Evolutionary conservation across 1,139 yeast genomes (phyloP).

Genomic region (Entelexis sorbosivorans): DNA sequence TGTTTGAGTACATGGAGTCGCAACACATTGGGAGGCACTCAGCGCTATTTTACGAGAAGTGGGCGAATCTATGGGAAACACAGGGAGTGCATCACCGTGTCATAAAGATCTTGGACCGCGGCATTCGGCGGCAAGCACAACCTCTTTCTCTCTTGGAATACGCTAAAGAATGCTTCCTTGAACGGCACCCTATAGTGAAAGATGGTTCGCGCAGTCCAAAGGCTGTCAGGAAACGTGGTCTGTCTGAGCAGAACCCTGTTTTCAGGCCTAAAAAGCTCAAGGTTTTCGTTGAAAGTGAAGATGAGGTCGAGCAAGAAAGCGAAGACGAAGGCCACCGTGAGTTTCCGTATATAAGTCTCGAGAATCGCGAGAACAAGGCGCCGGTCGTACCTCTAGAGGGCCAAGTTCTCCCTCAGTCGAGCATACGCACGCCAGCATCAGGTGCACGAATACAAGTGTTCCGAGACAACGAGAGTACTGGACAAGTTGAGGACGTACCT

Average conservation of each 20-base stretch:
- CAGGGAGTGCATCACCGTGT: constrained; percentile 49
- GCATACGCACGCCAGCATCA: neutral
- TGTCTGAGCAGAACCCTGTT: neutral
- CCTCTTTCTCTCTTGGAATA: constrained; percentile 47
- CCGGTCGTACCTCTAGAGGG: neutral
- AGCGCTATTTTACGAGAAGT: constrained; percentile 70
- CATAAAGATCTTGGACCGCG: constrained; percentile 48
- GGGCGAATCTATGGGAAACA: constrained; percentile 55
- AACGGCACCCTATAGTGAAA: neutral
- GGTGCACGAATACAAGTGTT: neutral
- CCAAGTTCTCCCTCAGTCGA: neutral
- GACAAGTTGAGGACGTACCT: too few species aligned
- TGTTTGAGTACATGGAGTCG: constrained; percentile 61
- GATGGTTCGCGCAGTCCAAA: too few species aligned
- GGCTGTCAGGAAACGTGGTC: neutral
- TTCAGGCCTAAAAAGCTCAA: neutral
- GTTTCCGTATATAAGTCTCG: neutral
- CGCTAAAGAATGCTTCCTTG: constrained; percentile 24
- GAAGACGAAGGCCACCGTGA: neutral
- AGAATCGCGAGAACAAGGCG: neutral
- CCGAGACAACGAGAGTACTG: neutral
- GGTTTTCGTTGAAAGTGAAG: neutral
- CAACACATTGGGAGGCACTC: constrained; percentile 60
- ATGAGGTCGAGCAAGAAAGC: neutral
- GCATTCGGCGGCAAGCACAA: constrained; percentile 50